Evolutionary conservation across 208 protist species (phyloP).

Genomic region (Leishmania tarentolae): DNA sequence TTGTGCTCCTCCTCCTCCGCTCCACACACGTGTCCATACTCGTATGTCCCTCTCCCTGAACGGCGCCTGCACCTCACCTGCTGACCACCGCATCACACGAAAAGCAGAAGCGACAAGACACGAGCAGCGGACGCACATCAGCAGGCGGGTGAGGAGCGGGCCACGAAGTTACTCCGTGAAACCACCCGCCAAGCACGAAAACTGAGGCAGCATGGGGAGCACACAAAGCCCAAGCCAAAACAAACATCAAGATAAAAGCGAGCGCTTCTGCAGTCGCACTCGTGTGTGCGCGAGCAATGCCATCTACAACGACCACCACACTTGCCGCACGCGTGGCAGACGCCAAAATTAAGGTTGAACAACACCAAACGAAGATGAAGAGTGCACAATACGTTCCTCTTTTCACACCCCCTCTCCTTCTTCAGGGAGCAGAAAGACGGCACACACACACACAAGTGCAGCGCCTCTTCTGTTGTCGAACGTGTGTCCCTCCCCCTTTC

Average conservation of each 20-base stretch:
- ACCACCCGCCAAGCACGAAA: background rate
- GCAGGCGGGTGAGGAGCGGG: background rate
- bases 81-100: too few species aligned
- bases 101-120: background rate
- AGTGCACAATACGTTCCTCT: background rate
- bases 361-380: background rate
- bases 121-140: background rate
- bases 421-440: too few species aligned
- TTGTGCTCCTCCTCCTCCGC: background rate
- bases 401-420: background rate
- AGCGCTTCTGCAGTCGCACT: background rate
- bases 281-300: background rate
- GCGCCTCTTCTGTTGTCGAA: background rate
- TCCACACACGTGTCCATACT: too few species aligned
- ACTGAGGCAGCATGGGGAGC: background rate
- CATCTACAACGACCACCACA: background rate
- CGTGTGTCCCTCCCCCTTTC: background rate
- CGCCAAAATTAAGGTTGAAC: background rate
- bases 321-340: too few species aligned
- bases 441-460: too few species aligned
- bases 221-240: too few species aligned
- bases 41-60: too few species aligned
- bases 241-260: conserved; percentile 2
- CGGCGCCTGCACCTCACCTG: too few species aligned
- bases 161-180: background rate